These are phyloP conservation scores for Aspergillus candidus DNA, from an alignment of 2,329 filamentous ascomycete genomes.

Conservation along the genomic window DNA sequence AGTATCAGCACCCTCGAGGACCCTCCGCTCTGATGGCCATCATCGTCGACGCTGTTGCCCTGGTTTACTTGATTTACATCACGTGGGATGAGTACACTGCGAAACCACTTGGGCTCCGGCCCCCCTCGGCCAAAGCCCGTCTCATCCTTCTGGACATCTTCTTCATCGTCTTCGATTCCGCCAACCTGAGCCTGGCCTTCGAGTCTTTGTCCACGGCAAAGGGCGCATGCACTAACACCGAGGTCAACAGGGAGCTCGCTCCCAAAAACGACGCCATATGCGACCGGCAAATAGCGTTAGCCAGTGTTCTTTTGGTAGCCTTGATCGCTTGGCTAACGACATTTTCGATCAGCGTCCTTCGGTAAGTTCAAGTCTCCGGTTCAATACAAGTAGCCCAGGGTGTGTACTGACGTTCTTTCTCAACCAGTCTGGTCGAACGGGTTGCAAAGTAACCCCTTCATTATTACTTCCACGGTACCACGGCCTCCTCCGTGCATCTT, in stretches of 20 bases:
- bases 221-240: constrained; percentile 51
- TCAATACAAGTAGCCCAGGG: too few relatives aligned
- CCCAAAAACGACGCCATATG: constrained; percentile 49
- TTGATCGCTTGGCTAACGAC: constrained; percentile 86
- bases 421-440: constrained; percentile 34
- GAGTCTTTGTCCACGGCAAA: constrained; percentile 64
- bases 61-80: constrained; percentile 88
- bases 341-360: constrained; percentile 78
- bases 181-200: constrained; percentile 85
- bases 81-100: constrained; percentile 95
- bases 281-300: constrained; percentile 61
- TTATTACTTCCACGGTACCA: background rate
- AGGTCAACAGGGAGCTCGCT: constrained; percentile 29
- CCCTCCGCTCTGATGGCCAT: constrained; percentile 84
- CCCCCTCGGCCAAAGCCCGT: constrained; percentile 75
- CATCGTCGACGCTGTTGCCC: constrained; percentile 77
- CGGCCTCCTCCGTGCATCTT: too few relatives aligned
- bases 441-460: constrained; percentile 16
- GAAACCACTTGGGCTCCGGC: constrained; percentile 82
- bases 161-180: constrained; percentile 96
- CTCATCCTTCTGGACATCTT: constrained; percentile 88
- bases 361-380: constrained; percentile 35
- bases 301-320: constrained; percentile 71
- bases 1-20: constrained; percentile 49
- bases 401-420: constrained; percentile 20